Evolutionary conservation across 441 rosid genomes (phyloP).

Genomic region (Breynia disticha): DNA sequence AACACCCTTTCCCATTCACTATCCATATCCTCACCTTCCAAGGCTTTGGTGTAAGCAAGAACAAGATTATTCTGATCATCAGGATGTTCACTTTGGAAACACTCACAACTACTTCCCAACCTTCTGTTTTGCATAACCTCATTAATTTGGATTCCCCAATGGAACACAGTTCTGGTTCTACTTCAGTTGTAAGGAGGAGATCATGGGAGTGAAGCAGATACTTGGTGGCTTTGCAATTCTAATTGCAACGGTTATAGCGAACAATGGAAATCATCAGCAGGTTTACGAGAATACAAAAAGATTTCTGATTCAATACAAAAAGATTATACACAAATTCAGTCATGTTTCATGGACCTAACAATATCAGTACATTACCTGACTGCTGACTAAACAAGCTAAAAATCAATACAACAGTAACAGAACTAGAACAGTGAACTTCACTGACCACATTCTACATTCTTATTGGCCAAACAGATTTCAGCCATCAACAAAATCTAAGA

Average conservation of each 20-base stretch:
- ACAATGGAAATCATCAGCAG: slow-evolving; percentile 4
- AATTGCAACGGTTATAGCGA: slow-evolving; percentile 23
- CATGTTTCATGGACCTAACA: too few relatives aligned
- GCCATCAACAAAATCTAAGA: too few relatives aligned
- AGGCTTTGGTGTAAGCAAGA: slow-evolving; percentile 71
- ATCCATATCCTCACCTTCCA: slow-evolving; percentile 35
- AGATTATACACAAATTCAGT: too few relatives aligned
- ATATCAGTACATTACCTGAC: too few relatives aligned
- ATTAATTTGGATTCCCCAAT: slow-evolving; percentile 36
- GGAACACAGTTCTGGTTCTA: slow-evolving; percentile 11
- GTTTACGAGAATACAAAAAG: slow-evolving; percentile 15
- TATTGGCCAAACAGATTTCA: too few relatives aligned
- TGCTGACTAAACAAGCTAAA: too few relatives aligned
- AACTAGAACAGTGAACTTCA: too few relatives aligned
- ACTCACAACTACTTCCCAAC: slow-evolving; percentile 41
- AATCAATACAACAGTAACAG: too few relatives aligned
- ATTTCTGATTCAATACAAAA: too few relatives aligned
- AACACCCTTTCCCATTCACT: slow-evolving; percentile 26
- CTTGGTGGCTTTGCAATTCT: slow-evolving; percentile 26
- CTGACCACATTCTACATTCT: too few relatives aligned
- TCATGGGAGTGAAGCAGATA: not conserved
- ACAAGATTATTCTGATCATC: slow-evolving; percentile 30
- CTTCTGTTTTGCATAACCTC: slow-evolving; percentile 29
- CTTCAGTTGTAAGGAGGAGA: not conserved
- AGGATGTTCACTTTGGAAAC: slow-evolving; percentile 27